A percentile compares a stretch with the other conserved stretches of the same genome.
These are phyloP conservation scores for Rutstroemia sp. DNA, from an alignment of 2,329 filamentous ascomycete species.

Conservation along the genomic window DNA sequence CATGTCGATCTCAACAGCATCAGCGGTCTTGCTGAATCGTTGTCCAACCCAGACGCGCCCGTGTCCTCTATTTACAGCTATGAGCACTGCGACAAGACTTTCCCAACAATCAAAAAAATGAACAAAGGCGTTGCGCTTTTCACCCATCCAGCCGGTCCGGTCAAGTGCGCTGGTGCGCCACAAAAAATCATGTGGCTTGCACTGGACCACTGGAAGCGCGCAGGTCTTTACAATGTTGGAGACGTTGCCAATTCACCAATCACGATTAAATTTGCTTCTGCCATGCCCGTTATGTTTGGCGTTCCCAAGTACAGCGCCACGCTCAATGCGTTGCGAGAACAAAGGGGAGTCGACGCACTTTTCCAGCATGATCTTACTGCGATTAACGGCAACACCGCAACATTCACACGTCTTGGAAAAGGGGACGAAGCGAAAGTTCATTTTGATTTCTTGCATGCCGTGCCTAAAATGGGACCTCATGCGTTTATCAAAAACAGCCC, in stretches of 20 bases:
- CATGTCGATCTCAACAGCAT: constrained; percentile 43
- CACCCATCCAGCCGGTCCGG: constrained; percentile 49
- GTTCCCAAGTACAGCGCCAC: constrained; percentile 51
- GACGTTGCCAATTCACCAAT: constrained; percentile 37
- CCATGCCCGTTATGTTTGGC: constrained; percentile 49
- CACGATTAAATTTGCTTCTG: constrained; percentile 48
- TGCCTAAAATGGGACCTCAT: constrained; percentile 53
- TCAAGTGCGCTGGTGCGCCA: constrained; percentile 56
- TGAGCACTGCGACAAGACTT: constrained; percentile 47
- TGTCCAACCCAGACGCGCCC: constrained; percentile 38
- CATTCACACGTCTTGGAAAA: constrained; percentile 37
- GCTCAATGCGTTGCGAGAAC: constrained; percentile 45
- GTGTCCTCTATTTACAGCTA: constrained; percentile 54
- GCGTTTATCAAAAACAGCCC: constrained; percentile 45
- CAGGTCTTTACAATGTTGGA: constrained; percentile 41
- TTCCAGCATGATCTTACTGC: constrained; percentile 50
- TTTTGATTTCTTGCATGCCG: constrained; percentile 50
- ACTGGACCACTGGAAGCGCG: constrained; percentile 49
- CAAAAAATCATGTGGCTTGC: constrained; percentile 59
- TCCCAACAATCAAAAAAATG: constrained; percentile 39
- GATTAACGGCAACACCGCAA: constrained; percentile 45
- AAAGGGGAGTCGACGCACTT: constrained; percentile 49
- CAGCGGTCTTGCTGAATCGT: constrained; percentile 49
- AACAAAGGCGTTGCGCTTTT: constrained; percentile 47
- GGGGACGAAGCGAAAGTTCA: constrained; percentile 37